Evolutionary conservation across 1,284 basidiomycete genomes (phyloP).

Genomic region (Psilocybe mexicana): DNA sequence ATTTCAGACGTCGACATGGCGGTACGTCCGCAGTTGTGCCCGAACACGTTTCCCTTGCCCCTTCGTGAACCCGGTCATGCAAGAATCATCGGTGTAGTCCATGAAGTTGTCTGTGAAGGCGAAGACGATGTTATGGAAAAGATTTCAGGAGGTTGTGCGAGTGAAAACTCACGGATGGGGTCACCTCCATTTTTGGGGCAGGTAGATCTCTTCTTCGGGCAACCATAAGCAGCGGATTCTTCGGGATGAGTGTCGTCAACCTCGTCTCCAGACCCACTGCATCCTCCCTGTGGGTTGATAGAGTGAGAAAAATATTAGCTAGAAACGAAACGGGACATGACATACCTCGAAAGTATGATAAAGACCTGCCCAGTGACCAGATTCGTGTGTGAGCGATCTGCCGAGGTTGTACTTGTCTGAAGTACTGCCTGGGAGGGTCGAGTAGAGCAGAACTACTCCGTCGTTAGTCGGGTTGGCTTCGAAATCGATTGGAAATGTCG

Average conservation of each 20-base stretch:
- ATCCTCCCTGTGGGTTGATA: constrained; percentile 33
- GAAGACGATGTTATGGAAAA: background rate
- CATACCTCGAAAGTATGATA: constrained; percentile 43
- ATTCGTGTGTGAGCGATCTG: constrained; percentile 41
- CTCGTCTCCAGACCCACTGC: constrained; percentile 36
- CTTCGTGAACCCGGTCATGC: constrained; percentile 37
- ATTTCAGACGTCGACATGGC: constrained; percentile 21
- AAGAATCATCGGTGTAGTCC: constrained; percentile 41
- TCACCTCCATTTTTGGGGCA: constrained; percentile 31
- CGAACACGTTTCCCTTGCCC: constrained; percentile 31
- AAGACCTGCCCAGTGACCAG: constrained; percentile 40
- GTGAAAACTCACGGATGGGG: constrained; percentile 31
- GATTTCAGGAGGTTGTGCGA: background rate
- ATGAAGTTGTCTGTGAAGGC: constrained; percentile 35
- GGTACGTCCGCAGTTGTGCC: constrained; percentile 31
- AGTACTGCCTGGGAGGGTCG: constrained; percentile 42
- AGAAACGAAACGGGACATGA: background rate
- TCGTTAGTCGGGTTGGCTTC: constrained; percentile 33
- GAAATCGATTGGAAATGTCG: constrained; percentile 42
- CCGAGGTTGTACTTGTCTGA: constrained; percentile 38
- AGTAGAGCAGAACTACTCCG: constrained; percentile 40
- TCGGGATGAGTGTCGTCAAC: constrained; percentile 43
- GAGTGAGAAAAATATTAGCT: background rate
- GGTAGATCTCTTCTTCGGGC: constrained; percentile 33
- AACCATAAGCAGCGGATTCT: constrained; percentile 32